A percentile compares a stretch with the other conserved stretches of the same genome.
phyloP scores from a whole-genome alignment of 139 green algal genomes.

The Chlorella sp. region DNA sequence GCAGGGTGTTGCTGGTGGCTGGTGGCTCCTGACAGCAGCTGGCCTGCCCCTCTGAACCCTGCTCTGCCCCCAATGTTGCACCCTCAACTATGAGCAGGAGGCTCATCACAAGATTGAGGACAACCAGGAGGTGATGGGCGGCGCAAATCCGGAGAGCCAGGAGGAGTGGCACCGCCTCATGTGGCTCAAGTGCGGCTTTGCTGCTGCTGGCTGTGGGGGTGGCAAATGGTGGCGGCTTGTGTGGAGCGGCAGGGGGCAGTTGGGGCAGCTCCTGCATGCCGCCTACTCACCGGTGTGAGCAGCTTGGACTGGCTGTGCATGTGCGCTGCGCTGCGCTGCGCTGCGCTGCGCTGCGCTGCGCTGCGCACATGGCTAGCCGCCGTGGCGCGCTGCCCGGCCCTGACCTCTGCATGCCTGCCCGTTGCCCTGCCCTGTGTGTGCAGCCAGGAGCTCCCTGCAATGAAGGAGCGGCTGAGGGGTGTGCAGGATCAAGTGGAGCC shows the following conservation, averaged over 20 bases:
- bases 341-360: no score
- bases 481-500: conserved; percentile 19
- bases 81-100: background rate
- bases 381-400: no score
- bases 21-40: no score
- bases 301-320: no score
- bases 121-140: background rate
- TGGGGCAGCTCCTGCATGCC: no score
- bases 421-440: background rate
- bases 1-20: no score
- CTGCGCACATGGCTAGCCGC: no score
- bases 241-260: no score
- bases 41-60: background rate
- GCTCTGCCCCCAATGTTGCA: no score
- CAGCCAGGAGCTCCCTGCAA: conserved; percentile 21
- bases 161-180: conserved; percentile 13
- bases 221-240: no score
- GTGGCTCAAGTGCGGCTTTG: background rate
- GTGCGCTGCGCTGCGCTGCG: no score
- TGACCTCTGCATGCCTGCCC: background rate
- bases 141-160: background rate
- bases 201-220: background rate
- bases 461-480: conserved; percentile 12
- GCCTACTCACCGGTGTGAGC: no score
- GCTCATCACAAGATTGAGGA: background rate